phyloP scores from a whole-genome alignment of 441 rosid genomes.

The Theobroma grandiflorum region DNA sequence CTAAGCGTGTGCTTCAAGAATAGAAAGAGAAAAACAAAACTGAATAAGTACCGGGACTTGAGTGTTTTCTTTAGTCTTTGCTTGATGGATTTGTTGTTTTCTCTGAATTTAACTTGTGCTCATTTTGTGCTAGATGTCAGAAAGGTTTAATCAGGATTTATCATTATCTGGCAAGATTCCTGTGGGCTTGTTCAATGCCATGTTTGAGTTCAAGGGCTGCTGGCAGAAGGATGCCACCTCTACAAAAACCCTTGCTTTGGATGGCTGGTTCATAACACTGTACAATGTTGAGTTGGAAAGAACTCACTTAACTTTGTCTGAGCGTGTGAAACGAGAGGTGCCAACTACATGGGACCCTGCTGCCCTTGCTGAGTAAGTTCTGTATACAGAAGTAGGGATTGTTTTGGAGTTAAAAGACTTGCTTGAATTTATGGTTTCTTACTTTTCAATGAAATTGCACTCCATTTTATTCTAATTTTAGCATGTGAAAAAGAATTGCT shows the following conservation, averaged over 20 bases:
- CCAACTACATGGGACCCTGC: conserved; percentile 90
- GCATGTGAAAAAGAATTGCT: neutral
- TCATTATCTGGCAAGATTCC: conserved; percentile 84
- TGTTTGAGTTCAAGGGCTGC: conserved; percentile 70
- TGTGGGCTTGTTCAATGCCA: conserved; percentile 73
- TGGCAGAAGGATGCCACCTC: conserved; percentile 90
- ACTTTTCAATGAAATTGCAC: neutral
- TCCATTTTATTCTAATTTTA: neutral
- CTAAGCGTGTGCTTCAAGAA: neutral
- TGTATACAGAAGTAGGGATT: neutral
- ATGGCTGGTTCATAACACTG: conserved; percentile 90
- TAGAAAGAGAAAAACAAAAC: neutral
- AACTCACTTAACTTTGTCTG: conserved; percentile 64
- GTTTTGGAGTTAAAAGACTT: conserved; percentile 17
- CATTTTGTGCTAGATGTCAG: conserved; percentile 76
- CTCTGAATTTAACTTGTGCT: neutral
- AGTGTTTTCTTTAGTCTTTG: conserved; percentile 10
- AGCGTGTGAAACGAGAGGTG: conserved; percentile 73
- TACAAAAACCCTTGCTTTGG: conserved; percentile 69
- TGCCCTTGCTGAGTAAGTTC: conserved; percentile 87
- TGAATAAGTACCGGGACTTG: neutral
- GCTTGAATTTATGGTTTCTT: neutral
- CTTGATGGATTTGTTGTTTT: conserved; percentile 3
- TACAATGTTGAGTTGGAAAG: conserved; percentile 83
- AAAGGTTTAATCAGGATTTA: conserved; percentile 82